Percentiles rank a stretch among this genome's conserved stretches.
phyloP scores from a whole-genome alignment of 169 alveolate genomes.

The Cryptosporidium andersoni region DNA sequence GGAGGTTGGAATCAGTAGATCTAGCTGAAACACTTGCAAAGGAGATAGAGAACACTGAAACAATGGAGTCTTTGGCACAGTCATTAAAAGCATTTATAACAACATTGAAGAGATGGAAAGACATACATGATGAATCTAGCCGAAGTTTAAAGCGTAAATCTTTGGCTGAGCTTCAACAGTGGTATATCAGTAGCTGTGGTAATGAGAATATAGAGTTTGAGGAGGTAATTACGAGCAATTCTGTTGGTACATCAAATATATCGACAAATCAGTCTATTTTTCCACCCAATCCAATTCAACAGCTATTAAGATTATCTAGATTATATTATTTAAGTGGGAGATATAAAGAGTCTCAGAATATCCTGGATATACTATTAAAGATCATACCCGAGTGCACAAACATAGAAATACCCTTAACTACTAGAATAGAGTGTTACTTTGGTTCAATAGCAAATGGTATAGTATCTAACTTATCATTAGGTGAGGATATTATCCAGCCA shows the following conservation, averaged over 20 bases:
- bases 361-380: constrained; percentile 34
- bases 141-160: constrained; percentile 55
- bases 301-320: constrained; percentile 40
- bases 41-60: constrained; percentile 1
- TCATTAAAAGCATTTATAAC: constrained; percentile 24
- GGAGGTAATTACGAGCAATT: background rate
- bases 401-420: constrained; percentile 40
- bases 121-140: constrained; percentile 69
- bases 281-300: constrained; percentile 57
- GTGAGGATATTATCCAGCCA: constrained; percentile 35
- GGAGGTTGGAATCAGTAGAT: constrained; percentile 2
- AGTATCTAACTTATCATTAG: constrained; percentile 35
- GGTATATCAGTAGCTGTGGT: constrained; percentile 17
- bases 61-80: constrained; percentile 4
- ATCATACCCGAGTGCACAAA: constrained; percentile 60
- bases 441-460: constrained; percentile 69
- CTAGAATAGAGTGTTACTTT: constrained; percentile 55
- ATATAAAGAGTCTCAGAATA: constrained; percentile 53
- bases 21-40: constrained; percentile 19
- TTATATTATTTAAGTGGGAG: constrained; percentile 43
- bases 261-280: background rate
- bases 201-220: background rate
- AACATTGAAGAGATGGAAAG: constrained; percentile 66
- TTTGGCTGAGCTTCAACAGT: constrained; percentile 48
- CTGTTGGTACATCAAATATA: background rate